Base-by-base conservation (phyloP, 768 basidiomycete genomes). In the Kondoa malvinella region DNA sequence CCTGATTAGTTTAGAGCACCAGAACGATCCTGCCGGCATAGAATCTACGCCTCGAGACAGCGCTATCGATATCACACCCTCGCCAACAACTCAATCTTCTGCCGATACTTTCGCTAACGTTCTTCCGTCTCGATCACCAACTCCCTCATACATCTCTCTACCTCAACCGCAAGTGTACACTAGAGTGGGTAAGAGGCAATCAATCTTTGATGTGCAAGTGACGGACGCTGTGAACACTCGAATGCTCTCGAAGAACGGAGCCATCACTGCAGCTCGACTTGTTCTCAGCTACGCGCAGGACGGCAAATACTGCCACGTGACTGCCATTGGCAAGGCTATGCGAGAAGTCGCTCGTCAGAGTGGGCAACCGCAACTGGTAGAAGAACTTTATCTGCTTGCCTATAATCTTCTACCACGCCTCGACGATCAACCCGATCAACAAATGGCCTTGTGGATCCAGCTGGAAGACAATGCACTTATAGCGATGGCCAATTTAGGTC, bases 401-500 rank as follows among this genome's bases (percentile, higher is more conserved):
- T 89, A 92, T 77, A 74, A 74, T 15, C 78, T 86, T 1, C 75
- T 94, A 26, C 73, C 79, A 2, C 75, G 79, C 0, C 70, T 84
- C 34, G 78, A 81, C 71, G 65, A 78, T 73, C 80, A 82, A 71
- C 76, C 79, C 0, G 76, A 78, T 73, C 71, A 68, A 40, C 86
- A 86, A 73, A 76, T 81, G 16, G 72, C 76, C 26, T 80, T 81
- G 0, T 97, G 92, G 92, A 83, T 85, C 75, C 73, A 77, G 30
- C 78, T 97, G 57, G 94, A 97, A 76, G 87, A 94, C 76, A 80
- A 82, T 68, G 96, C 96, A 91, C 81, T 97, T 70, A 83, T 89
- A 67, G 89, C 87, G 0, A 80, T 85, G 16, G 90, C 89, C 1
- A 87, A 92, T 71, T 81, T 84, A 0, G 91, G 90, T 0, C 83